These are phyloP conservation scores for Hyphopichia buzzinii DNA, from an alignment of 1,139 yeast species.

Conservation along the genomic window DNA sequence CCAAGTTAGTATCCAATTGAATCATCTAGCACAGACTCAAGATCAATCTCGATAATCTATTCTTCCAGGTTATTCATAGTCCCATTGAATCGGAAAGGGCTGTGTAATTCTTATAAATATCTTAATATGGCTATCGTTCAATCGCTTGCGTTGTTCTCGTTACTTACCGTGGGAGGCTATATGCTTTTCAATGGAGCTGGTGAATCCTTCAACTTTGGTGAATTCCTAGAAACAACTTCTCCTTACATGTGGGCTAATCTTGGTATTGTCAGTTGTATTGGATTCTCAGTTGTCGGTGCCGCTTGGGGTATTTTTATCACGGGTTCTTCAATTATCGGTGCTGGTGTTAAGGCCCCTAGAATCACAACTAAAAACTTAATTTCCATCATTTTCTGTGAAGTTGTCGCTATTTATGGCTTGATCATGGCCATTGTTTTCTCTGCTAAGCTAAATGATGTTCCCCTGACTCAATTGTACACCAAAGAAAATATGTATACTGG, in stretches of 20 bases:
- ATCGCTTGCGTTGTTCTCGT: slow-evolving; percentile 26
- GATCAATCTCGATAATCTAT: too few species aligned
- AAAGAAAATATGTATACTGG: slow-evolving; percentile 90
- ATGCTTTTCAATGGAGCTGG: slow-evolving; percentile 92
- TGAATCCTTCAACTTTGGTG: slow-evolving; percentile 85
- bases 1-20: too few species aligned
- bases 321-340: slow-evolving; percentile 93
- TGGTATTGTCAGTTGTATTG: slow-evolving; percentile 92
- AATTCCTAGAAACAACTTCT: slow-evolving; percentile 78
- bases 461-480: slow-evolving; percentile 61
- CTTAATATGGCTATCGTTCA: slow-evolving; percentile 21
- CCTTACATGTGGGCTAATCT: slow-evolving; percentile 97
- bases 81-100: too few species aligned
- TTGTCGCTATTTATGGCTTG: slow-evolving; percentile 96
- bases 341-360: slow-evolving; percentile 96
- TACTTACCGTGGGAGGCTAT: slow-evolving; percentile 50
- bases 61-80: too few species aligned
- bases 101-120: too few species aligned
- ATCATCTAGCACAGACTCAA: too few species aligned
- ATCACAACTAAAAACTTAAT: slow-evolving; percentile 96
- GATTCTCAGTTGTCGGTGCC: slow-evolving; percentile 93
- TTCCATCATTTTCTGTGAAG: slow-evolving; percentile 97
- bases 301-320: slow-evolving; percentile 99
- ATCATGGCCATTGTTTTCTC: slow-evolving; percentile 98
- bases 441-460: slow-evolving; percentile 76